Percentiles rank a stretch among this genome's conserved stretches.
phyloP scores from a whole-genome alignment of 202 grass and related monocot species.

The Alloteropsis angusta region DNA sequence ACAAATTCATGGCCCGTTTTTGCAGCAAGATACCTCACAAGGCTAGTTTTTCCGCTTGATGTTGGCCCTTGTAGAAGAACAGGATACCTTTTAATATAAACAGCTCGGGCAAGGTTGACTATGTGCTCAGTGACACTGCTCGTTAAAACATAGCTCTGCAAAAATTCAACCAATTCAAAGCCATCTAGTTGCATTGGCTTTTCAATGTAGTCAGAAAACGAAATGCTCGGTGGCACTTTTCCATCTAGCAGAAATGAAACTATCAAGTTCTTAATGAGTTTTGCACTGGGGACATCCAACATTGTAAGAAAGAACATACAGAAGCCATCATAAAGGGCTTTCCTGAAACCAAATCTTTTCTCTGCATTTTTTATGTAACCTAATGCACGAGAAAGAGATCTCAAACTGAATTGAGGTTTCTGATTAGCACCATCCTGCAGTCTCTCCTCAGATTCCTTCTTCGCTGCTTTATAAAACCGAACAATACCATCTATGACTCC shows the following conservation, averaged over 20 bases:
- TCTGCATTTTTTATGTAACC: constrained; percentile 56
- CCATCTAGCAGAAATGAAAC: constrained; percentile 47
- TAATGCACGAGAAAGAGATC: constrained; percentile 80
- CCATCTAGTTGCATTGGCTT: constrained; percentile 22
- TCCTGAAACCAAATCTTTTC: constrained; percentile 62
- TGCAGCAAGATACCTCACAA: constrained; percentile 79
- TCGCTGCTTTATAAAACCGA: constrained; percentile 75
- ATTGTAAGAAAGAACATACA: constrained; percentile 98
- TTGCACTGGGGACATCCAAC: constrained; percentile 70
- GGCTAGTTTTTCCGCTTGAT: constrained; percentile 94
- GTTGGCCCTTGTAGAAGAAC: constrained; percentile 95
- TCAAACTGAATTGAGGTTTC: constrained; percentile 92
- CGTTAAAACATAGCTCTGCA: constrained; percentile 62
- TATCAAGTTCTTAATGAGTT: constrained; percentile 69
- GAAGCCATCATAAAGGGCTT: constrained; percentile 94
- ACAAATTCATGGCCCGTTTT: constrained; percentile 86
- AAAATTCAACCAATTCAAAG: constrained; percentile 36
- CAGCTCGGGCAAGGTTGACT: constrained; percentile 72
- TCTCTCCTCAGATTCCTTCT: constrained; percentile 68
- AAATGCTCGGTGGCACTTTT: constrained; percentile 41
- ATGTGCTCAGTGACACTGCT: constrained; percentile 77
- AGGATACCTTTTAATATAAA: constrained; percentile 82
- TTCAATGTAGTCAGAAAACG: constrained; percentile 50
- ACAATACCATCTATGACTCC: constrained; percentile 57
- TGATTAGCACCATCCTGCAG: constrained; percentile 93